These are phyloP conservation scores for Neurospora sublineolata DNA, from an alignment of 495 filamentous ascomycete genomes.

Conservation along the genomic window DNA sequence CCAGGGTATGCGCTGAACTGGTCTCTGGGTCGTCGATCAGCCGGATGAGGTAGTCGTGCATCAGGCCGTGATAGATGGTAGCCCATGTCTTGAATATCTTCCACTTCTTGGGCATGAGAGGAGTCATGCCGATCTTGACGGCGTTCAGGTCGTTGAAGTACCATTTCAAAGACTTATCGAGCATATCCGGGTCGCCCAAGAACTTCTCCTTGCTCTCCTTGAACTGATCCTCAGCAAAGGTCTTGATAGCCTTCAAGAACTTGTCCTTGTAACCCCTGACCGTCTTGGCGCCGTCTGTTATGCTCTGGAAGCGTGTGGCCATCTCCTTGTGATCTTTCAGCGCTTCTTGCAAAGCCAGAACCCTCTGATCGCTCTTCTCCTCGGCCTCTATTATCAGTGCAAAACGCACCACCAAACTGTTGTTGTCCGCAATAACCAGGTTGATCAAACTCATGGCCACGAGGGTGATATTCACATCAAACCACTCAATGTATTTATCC, in stretches of 20 bases:
- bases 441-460: constrained; percentile 84
- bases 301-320: constrained; percentile 83
- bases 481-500: constrained; percentile 80
- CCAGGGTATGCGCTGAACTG: constrained; percentile 65
- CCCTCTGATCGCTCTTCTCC: constrained; percentile 87
- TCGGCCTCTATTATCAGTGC: constrained; percentile 90
- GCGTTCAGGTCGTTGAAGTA: constrained; percentile 95
- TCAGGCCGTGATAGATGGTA: constrained; percentile 78
- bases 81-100: constrained; percentile 86
- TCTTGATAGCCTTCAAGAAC: constrained; percentile 68
- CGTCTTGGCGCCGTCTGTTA: constrained; percentile 80
- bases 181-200: constrained; percentile 62
- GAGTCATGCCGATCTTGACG: constrained; percentile 79
- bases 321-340: constrained; percentile 91
- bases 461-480: constrained; percentile 85
- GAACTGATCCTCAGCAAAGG: constrained; percentile 62
- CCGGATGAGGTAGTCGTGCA: constrained; percentile 83
- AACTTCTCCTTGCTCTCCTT: constrained; percentile 64
- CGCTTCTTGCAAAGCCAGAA: constrained; percentile 82
- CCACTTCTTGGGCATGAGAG: constrained; percentile 93
- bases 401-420: constrained; percentile 77
- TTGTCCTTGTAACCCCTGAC: constrained; percentile 96
- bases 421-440: constrained; percentile 71
- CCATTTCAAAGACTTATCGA: constrained; percentile 84
- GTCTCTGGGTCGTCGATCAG: constrained; percentile 73